Evolutionary conservation across 2,329 filamentous ascomycete species (phyloP), one percentile per base, ranked within the genome.

Genomic region (Fusarium compactum): DNA sequence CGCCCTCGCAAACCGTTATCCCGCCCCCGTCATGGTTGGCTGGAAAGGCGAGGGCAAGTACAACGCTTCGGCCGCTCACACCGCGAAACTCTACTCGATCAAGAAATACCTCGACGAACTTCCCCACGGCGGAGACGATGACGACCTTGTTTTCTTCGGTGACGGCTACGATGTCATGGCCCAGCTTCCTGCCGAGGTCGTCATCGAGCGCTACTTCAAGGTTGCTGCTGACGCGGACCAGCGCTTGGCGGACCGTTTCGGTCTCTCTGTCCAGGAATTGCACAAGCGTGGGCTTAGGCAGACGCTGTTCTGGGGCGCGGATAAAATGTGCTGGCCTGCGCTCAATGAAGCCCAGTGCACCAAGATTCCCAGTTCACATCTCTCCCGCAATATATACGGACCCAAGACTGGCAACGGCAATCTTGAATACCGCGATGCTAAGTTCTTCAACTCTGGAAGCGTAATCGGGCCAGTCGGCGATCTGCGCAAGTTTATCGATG

Each of bases 111-210:
- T 83, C 27, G 82, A 82, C 62, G 82, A 82, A 64, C 70, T 83
- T 15, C 78, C 59, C 62, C 11, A 32, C 56, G 3, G 72, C 67
- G 11, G 62, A 3, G 73, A 79, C 7, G 78, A 89, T 60, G 82
- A 87, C 22, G 90, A 92, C 75, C 78, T 93, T 29, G 84, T 91
- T 10, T 78, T 92, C 61, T 82, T 92, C 48, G 83, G 90, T 8
- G 90, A 92, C 75, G 89, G 86, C 2, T 85, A 88, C 75, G 88
- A 92, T 62, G 83, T 89, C 2, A 88, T 89, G 80, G 88, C 91
- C 63, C 90, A 92, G 76, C 80, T 92, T 4, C 89, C 89, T 0
- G 85, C 88, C 5, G 86, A 90, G 44, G 82, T 91, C 22, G 79
- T 92, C 69, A 84, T 92, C 27, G 80, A 85, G 68, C 85, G 90